A percentile compares a stretch with the other conserved stretches of the same genome.
phyloP scores from a whole-genome alignment of 306 rosid species.

The Rosa rugosa region DNA sequence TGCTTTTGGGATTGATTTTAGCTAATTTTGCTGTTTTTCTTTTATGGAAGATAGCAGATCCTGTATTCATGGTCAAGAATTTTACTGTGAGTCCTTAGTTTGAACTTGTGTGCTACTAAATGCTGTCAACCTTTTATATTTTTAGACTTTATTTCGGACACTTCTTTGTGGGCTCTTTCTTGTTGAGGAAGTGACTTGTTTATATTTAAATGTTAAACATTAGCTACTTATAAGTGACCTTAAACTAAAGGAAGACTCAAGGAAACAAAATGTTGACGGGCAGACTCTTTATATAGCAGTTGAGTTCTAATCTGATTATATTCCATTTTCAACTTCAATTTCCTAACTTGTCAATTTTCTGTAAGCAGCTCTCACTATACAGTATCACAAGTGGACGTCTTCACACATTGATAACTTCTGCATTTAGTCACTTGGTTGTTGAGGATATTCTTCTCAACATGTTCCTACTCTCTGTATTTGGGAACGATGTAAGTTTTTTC shows the following conservation, averaged over 20 bases:
- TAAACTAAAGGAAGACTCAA: no score
- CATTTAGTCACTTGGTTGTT: constrained; percentile 64
- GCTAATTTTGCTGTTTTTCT: constrained; percentile 43
- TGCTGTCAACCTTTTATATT: no score
- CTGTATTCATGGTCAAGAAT: constrained; percentile 57
- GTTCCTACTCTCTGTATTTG: no score
- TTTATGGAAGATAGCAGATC: constrained; percentile 54
- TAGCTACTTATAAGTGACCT: no score
- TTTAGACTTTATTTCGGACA: no score
- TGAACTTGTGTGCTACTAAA: constrained; percentile 13
- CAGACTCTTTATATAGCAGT: not conserved
- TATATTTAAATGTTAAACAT: no score
- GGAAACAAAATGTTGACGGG: no score
- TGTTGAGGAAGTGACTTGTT: no score
- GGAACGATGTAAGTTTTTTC: no score
- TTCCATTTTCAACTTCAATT: no score
- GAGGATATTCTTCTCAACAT: no score
- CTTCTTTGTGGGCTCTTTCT: no score
- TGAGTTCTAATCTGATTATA: constrained; percentile 15
- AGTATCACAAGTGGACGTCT: constrained; percentile 54
- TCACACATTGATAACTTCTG: constrained; percentile 80
- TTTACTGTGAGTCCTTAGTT: constrained; percentile 61
- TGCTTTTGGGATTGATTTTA: constrained; percentile 45
- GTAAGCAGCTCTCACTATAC: constrained; percentile 67
- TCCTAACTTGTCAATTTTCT: constrained; percentile 9